These are phyloP conservation scores for Chalaropsis ovoidea DNA, from an alignment of 2,329 filamentous ascomycete genomes.

Conservation along the genomic window DNA sequence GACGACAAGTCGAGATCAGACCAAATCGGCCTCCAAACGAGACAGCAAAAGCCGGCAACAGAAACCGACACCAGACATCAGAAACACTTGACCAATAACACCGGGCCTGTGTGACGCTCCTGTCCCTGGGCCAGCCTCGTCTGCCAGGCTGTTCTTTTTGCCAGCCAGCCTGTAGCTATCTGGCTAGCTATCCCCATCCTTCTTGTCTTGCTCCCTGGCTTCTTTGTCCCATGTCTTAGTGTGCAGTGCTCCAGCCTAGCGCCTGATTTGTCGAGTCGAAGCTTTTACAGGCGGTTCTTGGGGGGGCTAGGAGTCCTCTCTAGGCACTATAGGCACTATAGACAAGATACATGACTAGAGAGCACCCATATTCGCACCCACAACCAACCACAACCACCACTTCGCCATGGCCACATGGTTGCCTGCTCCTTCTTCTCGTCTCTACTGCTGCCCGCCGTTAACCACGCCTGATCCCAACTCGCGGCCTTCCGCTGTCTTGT, in stretches of 20 bases:
- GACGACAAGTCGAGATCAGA: neutral
- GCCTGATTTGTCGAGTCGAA: neutral
- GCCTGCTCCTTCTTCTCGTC: neutral
- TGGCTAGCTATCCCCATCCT: too few relatives aligned
- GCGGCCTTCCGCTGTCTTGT: neutral
- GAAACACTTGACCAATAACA: neutral
- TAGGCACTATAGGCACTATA: neutral
- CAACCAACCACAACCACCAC: neutral
- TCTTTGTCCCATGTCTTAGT: neutral
- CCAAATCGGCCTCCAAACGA: neutral
- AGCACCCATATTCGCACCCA: neutral
- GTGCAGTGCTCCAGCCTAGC: neutral
- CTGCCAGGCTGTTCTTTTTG: neutral
- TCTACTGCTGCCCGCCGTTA: neutral
- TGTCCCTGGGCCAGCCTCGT: neutral
- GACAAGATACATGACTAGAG: neutral
- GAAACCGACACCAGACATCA: neutral
- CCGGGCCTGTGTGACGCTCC: neutral
- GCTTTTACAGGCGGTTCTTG: neutral
- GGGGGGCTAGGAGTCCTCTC: neutral
- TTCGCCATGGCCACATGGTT: neutral
- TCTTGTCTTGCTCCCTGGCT: too few relatives aligned
- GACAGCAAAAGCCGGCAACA: neutral
- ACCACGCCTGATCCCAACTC: neutral
- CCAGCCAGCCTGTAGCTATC: neutral